Evolutionary conservation across 2,329 filamentous ascomycete species (phyloP).

Genomic region (Trematosphaeria pertusa): DNA sequence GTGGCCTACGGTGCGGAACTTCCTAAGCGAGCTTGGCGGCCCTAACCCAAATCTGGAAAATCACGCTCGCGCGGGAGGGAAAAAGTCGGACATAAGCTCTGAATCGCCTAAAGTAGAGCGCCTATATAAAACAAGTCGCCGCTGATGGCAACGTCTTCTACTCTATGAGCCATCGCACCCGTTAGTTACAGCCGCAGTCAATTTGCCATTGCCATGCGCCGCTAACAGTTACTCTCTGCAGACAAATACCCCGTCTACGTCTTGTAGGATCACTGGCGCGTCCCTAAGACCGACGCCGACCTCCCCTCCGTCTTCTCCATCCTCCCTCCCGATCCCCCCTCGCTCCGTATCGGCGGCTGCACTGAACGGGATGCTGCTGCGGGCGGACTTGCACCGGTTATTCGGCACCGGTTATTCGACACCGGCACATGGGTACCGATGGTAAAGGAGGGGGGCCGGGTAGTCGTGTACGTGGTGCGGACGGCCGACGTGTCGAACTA

Average conservation of each 20-base stretch:
- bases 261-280: slow-evolving; percentile 19
- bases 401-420: neutral
- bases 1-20: too few species aligned
- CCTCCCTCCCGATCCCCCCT: slow-evolving; percentile 15
- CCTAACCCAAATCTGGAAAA: too few species aligned
- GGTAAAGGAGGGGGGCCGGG: neutral
- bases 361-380: slow-evolving; percentile 14
- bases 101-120: too few species aligned
- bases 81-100: too few species aligned
- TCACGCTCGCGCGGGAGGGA: too few species aligned
- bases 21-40: too few species aligned
- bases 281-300: slow-evolving; percentile 17
- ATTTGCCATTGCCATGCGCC: slow-evolving; percentile 11
- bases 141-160: slow-evolving; percentile 12
- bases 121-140: too few species aligned
- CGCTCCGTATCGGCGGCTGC: slow-evolving; percentile 14
- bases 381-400: neutral
- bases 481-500: slow-evolving; percentile 15
- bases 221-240: slow-evolving; percentile 15
- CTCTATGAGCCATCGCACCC: slow-evolving; percentile 14
- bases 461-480: slow-evolving; percentile 13
- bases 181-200: slow-evolving; percentile 13
- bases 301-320: slow-evolving; percentile 17
- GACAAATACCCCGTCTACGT: slow-evolving; percentile 15
- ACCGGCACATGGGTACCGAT: too few species aligned